A percentile compares a stretch with the other conserved stretches of the same genome.
Evolutionary conservation across 306 rosid species (phyloP).

Genomic region (Cucurbita argyrosperma): DNA sequence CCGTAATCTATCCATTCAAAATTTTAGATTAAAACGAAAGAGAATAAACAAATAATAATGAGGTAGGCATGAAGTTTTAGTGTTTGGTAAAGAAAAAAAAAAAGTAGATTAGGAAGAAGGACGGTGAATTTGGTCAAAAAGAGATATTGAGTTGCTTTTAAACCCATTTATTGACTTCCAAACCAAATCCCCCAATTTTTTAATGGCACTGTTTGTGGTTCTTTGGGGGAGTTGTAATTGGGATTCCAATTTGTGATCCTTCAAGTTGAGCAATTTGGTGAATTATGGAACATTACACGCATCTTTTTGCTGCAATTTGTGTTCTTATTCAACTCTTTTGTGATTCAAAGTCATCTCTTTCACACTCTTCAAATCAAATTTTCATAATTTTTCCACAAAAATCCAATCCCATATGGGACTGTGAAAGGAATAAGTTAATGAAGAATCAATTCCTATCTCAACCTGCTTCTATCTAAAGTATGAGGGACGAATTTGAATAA

Average conservation of each 20-base stretch:
- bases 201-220: not conserved
- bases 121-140: not conserved
- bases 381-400: not conserved
- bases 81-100: not conserved
- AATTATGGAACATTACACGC: not conserved
- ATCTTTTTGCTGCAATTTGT: not conserved
- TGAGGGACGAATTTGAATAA: not conserved
- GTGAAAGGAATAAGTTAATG: not conserved
- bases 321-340: not conserved
- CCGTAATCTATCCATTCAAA: too few species aligned
- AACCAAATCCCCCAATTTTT: not conserved
- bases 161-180: not conserved
- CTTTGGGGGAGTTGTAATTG: slow-evolving; percentile 1
- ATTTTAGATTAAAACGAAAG: too few species aligned
- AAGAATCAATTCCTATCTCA: slow-evolving; percentile 1
- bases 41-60: too few species aligned
- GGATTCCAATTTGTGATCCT: slow-evolving; percentile 15
- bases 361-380: not conserved
- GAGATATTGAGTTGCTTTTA: not conserved
- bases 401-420: not conserved
- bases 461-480: not conserved
- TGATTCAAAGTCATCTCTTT: not conserved
- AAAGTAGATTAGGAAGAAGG: not conserved
- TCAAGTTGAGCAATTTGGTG: not conserved
- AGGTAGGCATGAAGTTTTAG: not conserved